Evolutionary conservation across 2,329 filamentous ascomycete genomes (phyloP).

Genomic region (Verticillium zaregamsianum): DNA sequence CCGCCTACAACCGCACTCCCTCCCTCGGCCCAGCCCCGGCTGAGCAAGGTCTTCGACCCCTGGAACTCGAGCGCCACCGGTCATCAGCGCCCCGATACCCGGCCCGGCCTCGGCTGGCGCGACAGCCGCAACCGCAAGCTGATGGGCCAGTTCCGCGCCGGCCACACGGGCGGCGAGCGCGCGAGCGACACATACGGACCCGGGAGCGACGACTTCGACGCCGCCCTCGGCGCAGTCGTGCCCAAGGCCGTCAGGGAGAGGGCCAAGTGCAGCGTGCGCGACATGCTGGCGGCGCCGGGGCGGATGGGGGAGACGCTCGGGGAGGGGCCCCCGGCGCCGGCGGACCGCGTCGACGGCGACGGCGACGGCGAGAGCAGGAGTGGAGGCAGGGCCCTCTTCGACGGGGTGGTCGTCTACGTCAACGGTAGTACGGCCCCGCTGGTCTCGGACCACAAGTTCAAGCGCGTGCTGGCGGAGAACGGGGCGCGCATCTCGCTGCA

Average conservation of each 20-base stretch:
- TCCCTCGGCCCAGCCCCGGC: conserved; percentile 35
- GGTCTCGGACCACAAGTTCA: conserved; percentile 82
- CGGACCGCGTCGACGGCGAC: conserved; percentile 40
- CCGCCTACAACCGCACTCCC: conserved; percentile 12
- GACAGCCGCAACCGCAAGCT: conserved; percentile 66
- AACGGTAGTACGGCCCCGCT: conserved; percentile 81
- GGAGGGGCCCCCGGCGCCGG: conserved; percentile 29
- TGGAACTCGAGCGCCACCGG: conserved; percentile 74
- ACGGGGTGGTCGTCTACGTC: conserved; percentile 72
- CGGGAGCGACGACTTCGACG: conserved; percentile 53
- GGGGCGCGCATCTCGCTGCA: conserved; percentile 69
- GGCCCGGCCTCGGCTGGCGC: conserved; percentile 64
- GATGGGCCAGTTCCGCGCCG: conserved; percentile 60
- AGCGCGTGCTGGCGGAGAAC: conserved; percentile 69
- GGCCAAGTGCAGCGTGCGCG: conserved; percentile 40
- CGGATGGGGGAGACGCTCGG: conserved; percentile 28
- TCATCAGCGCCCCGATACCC: conserved; percentile 72
- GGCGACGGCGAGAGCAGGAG: conserved; percentile 8
- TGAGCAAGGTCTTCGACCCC: conserved; percentile 52
- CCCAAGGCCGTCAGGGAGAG: conserved; percentile 36
- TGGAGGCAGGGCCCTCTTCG: conserved; percentile 52
- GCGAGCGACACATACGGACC: conserved; percentile 63
- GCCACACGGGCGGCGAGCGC: conserved; percentile 52
- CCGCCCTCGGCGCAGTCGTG: conserved; percentile 36
- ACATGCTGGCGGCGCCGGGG: conserved; percentile 48